Percentiles rank a stretch among this genome's conserved stretches.
Conservation (phyloP, 2,329 filamentous ascomycete genomes). For the Orbilia javanica region DNA sequence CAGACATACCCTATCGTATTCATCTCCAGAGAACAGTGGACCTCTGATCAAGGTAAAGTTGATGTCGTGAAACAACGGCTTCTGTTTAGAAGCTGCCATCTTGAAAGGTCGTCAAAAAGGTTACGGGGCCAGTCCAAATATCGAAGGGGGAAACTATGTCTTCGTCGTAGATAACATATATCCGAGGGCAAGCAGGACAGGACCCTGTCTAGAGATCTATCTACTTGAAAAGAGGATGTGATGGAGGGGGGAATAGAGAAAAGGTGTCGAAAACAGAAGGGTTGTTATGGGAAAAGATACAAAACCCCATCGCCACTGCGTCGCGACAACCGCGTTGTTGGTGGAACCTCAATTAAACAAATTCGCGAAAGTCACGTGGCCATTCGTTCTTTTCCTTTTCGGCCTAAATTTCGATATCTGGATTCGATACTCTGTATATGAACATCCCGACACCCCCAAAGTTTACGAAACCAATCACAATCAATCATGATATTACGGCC, state of each 20-base stretch:
- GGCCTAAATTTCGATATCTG: conserved; percentile 17
- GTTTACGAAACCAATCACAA: neutral
- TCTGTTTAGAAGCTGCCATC: conserved; percentile 43
- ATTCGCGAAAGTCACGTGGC: conserved; percentile 52
- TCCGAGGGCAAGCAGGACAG: neutral
- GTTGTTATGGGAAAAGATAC: conserved; percentile 30
- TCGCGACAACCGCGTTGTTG: conserved; percentile 31
- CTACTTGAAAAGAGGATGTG: neutral
- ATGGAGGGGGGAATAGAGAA: neutral
- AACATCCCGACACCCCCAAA: neutral
- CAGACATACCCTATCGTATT: conserved; percentile 47
- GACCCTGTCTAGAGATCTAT: neutral
- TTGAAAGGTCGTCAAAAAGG: neutral
- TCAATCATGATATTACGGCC: conserved; percentile 47
- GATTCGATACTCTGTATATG: neutral
- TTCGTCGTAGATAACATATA: conserved; percentile 28
- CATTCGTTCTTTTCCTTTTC: conserved; percentile 23
- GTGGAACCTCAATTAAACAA: conserved; percentile 12
- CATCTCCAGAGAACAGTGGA: conserved; percentile 46
- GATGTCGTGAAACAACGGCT: conserved; percentile 54
- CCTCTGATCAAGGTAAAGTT: conserved; percentile 57
- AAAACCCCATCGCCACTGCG: neutral
- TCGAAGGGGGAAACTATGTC: neutral
- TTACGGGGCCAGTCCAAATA: neutral
- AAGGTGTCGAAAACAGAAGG: neutral